These are phyloP conservation scores for Paramecium octaurelia DNA, from an alignment of 73 alveolate genomes.

Conservation along the genomic window DNA sequence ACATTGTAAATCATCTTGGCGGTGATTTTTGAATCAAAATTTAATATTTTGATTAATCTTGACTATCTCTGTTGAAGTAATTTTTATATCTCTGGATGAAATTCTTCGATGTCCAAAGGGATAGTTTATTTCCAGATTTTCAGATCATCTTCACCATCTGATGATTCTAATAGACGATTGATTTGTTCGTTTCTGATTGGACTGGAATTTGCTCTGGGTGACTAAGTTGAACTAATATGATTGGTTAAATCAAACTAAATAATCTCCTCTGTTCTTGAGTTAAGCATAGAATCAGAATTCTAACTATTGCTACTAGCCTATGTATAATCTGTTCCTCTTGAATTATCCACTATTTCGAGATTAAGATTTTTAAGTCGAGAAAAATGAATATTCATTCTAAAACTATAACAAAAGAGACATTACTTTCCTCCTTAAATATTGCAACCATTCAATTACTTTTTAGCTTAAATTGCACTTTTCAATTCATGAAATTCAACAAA, in stretches of 20 bases:
- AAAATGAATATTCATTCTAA: conserved; percentile 22
- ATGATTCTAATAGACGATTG: not conserved
- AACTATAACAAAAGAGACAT: not conserved
- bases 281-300: not conserved
- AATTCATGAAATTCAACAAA: conserved; percentile 9
- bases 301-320: not conserved
- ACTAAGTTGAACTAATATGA: not conserved
- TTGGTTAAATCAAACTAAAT: not conserved
- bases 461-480: conserved; percentile 3
- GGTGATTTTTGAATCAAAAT: not conserved
- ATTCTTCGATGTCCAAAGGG: not conserved
- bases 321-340: conserved; percentile 50
- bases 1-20: conserved; percentile 25
- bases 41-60: not conserved
- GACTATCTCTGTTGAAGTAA: not conserved
- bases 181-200: conserved; percentile 3
- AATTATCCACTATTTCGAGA: conserved; percentile 24
- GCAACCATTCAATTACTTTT: not conserved
- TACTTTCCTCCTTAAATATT: not conserved
- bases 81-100: conserved; percentile 2
- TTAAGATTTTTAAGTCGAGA: conserved; percentile 15
- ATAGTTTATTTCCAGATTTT: not conserved
- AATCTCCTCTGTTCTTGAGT: not conserved
- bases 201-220: not conserved
- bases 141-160: not conserved